Evolutionary conservation across 805 yeast genomes (phyloP).

Genomic region (Candida caryicola): DNA sequence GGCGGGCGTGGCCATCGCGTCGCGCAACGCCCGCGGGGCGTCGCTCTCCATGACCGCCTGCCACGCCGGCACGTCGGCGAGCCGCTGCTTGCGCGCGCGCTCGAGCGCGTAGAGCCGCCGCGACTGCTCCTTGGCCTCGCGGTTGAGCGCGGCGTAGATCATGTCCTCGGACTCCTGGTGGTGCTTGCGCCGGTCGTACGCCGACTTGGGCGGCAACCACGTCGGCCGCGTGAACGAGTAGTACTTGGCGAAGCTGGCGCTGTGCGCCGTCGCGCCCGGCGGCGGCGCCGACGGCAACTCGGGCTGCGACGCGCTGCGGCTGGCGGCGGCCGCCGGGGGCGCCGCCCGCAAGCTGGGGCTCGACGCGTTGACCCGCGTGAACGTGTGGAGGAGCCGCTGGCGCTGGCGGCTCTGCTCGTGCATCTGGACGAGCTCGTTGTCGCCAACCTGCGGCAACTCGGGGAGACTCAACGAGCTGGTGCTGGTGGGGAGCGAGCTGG

Average conservation of each 20-base stretch:
- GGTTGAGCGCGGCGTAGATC: slow-evolving; percentile 38
- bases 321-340: slow-evolving; percentile 2
- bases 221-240: slow-evolving; percentile 57
- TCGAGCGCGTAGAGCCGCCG: slow-evolving; percentile 30
- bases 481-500: slow-evolving; percentile 29
- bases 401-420: slow-evolving; percentile 25
- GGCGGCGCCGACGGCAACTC: slow-evolving; percentile 2
- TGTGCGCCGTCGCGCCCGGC: background rate
- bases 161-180: slow-evolving; percentile 48
- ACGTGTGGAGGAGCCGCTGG: slow-evolving; percentile 18
- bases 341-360: slow-evolving; percentile 6
- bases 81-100: slow-evolving; percentile 29
- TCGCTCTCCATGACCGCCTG: slow-evolving; percentile 9
- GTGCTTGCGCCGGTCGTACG: slow-evolving; percentile 52
- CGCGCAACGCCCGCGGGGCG: slow-evolving; percentile 7
- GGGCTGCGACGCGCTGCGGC: slow-evolving; percentile 2
- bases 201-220: slow-evolving; percentile 64
- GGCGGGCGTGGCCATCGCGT: slow-evolving; percentile 8
- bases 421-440: slow-evolving; percentile 23
- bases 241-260: slow-evolving; percentile 11
- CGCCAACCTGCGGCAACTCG: no score
- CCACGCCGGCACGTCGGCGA: slow-evolving; percentile 32
- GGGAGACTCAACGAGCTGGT: slow-evolving; percentile 30
- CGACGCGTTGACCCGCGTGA: slow-evolving; percentile 13
- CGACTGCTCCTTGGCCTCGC: slow-evolving; percentile 34